Evolutionary conservation across 148 eudicot species (phyloP), one percentile per base, ranked within the genome.

Genomic region (Rhododendron kiyosumense): DNA sequence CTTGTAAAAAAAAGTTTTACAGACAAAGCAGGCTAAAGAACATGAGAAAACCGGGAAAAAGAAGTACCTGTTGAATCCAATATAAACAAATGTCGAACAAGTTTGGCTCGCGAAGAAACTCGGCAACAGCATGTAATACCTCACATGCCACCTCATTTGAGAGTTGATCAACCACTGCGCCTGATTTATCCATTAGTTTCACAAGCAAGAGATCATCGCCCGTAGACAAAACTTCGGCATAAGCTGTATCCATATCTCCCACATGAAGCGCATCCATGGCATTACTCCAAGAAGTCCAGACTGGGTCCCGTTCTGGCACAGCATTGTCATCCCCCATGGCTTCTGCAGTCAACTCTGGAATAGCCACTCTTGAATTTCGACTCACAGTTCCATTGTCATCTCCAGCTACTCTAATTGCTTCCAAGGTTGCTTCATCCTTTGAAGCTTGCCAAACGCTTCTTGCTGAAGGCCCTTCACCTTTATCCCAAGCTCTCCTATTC

Each of bases 361-460:
- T 90, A 71, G 96, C 94, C 34, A 89, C 94, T 87, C 98, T 93
- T 41, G 94, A 90, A 71, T 84, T 57, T 86, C 94, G 92, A 71
- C 14, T 69, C 75, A 88, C 80, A 82, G 90, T 91, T 88, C 95
- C 96, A 86, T 88, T 91, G 83, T 96, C 99, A 59, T 96, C 98
- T 5, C 99, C 96, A 83, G 98, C 98, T 43, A 90, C 95, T 61
- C 99, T 91, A 82, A 97, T 97, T 61, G 99, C 99, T 87, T 95
- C 96, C 86, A 95, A 83, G 67, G 99, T 97, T 79, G 99, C 98
- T 89, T 97, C 98, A 86, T 97, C 99, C 89, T 97, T 97, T 43
- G 98, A 95, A 76, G 98, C 98, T 92, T 95, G 98, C 99, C 99
- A 97, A 15, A 97, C 96, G 86, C 99, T 97, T 87, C 99, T 95